A percentile compares a stretch with the other conserved stretches of the same genome.
Conservation (phyloP, 257 asterid species). For the Ilex asprella region DNA sequence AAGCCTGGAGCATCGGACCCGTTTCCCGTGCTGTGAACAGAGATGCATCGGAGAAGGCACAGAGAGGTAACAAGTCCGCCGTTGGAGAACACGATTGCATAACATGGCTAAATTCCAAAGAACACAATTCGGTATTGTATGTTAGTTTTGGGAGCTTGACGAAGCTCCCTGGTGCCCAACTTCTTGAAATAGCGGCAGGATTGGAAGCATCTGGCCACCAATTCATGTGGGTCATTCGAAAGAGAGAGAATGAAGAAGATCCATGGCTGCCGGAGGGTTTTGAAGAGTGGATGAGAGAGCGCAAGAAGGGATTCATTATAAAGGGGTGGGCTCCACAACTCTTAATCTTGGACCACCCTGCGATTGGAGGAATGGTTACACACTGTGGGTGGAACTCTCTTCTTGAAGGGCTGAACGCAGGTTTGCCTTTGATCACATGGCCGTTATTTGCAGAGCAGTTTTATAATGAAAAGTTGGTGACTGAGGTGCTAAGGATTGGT, state of each 20-base stretch:
- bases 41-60: background rate
- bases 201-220: background rate
- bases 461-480: background rate
- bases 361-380: background rate
- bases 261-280: background rate
- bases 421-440: background rate
- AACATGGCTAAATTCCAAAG: background rate
- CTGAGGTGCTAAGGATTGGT: background rate
- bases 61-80: background rate
- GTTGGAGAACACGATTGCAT: background rate
- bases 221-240: background rate
- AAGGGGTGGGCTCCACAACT: conserved; percentile 1
- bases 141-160: background rate
- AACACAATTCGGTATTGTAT: background rate
- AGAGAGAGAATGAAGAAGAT: background rate
- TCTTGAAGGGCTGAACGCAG: background rate
- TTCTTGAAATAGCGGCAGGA: background rate
- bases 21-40: background rate
- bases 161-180: background rate
- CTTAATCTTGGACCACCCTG: background rate
- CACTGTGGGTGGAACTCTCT: background rate
- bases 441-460: background rate
- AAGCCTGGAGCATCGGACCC: background rate
- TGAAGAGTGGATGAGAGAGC: background rate
- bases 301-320: background rate